Percentiles rank a stretch among this genome's conserved stretches.
Conservation (phyloP, 1,284 basidiomycete genomes). For the Puccinia polysora region DNA sequence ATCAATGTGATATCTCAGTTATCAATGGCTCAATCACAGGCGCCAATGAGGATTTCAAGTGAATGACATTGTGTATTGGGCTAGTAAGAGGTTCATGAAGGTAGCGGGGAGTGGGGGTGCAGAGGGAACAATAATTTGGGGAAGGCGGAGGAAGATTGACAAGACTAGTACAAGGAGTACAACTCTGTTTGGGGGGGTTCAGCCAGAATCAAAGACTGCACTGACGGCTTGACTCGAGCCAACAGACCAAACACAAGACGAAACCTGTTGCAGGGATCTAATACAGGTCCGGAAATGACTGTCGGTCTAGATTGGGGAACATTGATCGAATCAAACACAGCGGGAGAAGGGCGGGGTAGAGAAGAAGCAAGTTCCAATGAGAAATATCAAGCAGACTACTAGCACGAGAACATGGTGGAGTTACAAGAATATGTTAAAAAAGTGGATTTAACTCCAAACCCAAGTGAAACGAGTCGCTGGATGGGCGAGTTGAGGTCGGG, state of each 20-base stretch:
- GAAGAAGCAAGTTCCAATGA: background rate
- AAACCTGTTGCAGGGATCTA: too few relatives aligned
- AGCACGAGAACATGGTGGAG: too few relatives aligned
- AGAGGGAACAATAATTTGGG: too few relatives aligned
- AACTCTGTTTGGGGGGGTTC: background rate
- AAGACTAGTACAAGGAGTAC: slow-evolving; percentile 10
- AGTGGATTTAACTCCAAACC: too few relatives aligned
- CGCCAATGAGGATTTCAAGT: slow-evolving; percentile 6
- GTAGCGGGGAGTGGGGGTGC: background rate
- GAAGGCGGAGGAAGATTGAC: background rate
- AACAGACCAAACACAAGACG: too few relatives aligned
- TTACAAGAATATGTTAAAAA: too few relatives aligned
- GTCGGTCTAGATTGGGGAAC: background rate
- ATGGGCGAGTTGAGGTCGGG: too few relatives aligned
- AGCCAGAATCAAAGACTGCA: too few relatives aligned
- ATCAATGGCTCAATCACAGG: too few relatives aligned
- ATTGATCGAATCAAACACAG: background rate
- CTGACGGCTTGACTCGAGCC: too few relatives aligned
- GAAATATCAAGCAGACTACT: background rate
- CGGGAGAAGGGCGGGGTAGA: background rate
- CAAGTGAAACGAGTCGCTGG: too few relatives aligned
- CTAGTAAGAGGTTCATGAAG: background rate
- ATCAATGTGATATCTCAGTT: background rate
- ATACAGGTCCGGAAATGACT: too few relatives aligned
- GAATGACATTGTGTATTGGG: slow-evolving; percentile 22